phyloP scores from a whole-genome alignment of 1,139 yeast species.

The Kodamaea sp. region DNA sequence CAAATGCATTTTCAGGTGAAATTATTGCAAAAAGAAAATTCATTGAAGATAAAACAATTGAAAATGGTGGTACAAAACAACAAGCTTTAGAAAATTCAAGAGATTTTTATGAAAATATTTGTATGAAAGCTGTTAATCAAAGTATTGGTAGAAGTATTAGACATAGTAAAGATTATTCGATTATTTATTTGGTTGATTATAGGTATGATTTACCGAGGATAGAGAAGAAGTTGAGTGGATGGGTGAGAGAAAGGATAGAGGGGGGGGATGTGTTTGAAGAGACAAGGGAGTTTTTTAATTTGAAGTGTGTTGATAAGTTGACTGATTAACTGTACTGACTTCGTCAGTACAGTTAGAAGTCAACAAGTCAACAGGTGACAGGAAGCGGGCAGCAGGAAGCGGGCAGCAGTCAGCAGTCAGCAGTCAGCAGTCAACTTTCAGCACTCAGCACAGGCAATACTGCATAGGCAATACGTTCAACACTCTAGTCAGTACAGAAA shows the following conservation, averaged over 20 bases:
- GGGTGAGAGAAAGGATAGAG: slow-evolving; percentile 58
- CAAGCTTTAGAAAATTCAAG: slow-evolving; percentile 47
- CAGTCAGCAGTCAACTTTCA: no score
- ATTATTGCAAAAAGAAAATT: slow-evolving; percentile 68
- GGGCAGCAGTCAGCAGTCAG: no score
- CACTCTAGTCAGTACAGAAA: no score
- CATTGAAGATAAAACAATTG: slow-evolving; percentile 47
- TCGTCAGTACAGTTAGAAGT: no score
- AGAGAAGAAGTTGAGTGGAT: slow-evolving; percentile 63
- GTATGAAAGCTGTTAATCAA: slow-evolving; percentile 92
- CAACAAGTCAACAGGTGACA: no score
- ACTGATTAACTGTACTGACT: not conserved
- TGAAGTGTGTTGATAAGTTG: slow-evolving; percentile 2
- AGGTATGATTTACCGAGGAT: slow-evolving; percentile 53
- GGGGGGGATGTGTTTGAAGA: slow-evolving; percentile 15
- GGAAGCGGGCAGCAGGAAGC: no score
- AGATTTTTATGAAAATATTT: slow-evolving; percentile 76
- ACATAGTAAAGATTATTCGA: slow-evolving; percentile 77
- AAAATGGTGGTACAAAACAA: slow-evolving; percentile 37
- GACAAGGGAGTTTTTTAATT: slow-evolving; percentile 25
- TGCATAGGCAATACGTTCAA: no score
- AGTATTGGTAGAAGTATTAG: slow-evolving; percentile 91
- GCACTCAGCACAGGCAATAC: no score
- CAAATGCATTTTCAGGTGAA: slow-evolving; percentile 82
- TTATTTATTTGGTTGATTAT: slow-evolving; percentile 66